Evolutionary conservation across 108 stramenopile species (phyloP), one percentile per base, ranked within the genome.

Genomic region (Thalassiosira profunda): DNA sequence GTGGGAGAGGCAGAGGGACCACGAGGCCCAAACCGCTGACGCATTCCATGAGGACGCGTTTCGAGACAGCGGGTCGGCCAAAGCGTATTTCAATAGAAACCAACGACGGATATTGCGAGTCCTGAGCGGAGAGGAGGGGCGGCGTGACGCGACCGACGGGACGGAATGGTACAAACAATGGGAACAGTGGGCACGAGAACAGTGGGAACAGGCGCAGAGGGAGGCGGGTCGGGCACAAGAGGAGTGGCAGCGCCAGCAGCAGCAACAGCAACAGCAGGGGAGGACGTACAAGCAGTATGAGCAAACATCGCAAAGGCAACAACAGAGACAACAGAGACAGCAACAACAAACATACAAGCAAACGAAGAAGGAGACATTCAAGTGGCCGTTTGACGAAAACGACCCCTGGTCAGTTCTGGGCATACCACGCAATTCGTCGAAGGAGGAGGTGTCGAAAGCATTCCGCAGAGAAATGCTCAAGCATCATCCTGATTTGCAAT

Each of bases 401-500:
- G 93, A 94, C 76, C 93, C 93, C 0, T 94, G 89, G 58, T 80
- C 81, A 17, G 88, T 94, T 15, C 65, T 94, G 0, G 88, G 85
- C 1, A 65, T 94, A 17, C 20, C 58, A 12, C 68, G 83, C 37
- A 71, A 64, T 48, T 83, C 86, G n/a, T 83, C 89, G 2, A 86
- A 88, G 33, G 58, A 70, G 26, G 84, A 94, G 56, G 86, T 90
- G 23, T 86, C 87, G 3, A 84, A 84, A 43, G 92, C 92, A 4
- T 93, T 90, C 78, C 85, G 92, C 23, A 72, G 78, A 46, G 84
- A 89, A 70, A 92, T 92, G 91, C 49, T 92, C 34, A 84, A 89
- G 54, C 73, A 89, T 60, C 92, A 93, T 54, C 92, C 92, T 7
- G 92, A 90, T 48, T 62, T 63, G n/a, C 85, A 83, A 60, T 62